Evolutionary conservation across 768 basidiomycete species (phyloP), one percentile per base, ranked within the genome.

Genomic region (Termitomyces sp.): DNA sequence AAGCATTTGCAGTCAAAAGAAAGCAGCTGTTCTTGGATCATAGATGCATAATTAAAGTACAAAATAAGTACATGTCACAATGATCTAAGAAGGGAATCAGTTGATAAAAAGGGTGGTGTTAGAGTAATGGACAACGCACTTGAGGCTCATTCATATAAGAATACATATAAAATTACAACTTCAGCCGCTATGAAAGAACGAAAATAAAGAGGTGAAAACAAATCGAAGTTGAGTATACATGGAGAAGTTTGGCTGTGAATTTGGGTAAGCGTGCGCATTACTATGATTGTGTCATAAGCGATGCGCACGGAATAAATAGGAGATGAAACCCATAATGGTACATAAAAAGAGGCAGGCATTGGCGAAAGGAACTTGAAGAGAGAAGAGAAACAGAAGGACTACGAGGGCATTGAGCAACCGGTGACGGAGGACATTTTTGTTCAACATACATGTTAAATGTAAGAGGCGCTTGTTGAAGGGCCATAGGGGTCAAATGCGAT

Each of bases 391-490:
- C 2, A 28, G 11, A 55, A 22, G 24, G 2, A 28, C 39, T 55
- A 5, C 24, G 16, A 28, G 16, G 38, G 12, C 9, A 2, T 42
- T 42, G 28, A 20, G 32, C 12, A 20, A 55, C 32, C 20, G 28
- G 4, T 7, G 28, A 44, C 40, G 12, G 11, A 28, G 15, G 16
- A n/a, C 24, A 38, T n/a, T 16, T 28, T 40, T 40, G 24, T 16
- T 46, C 50, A n/a, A 55, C 35, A 15, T 12, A 46, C 38, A 45
- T 36, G 11, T 63, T 28, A 56, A 65, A 55, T 9, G 42, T n/a
- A 63, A 13, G 53, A 49, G 12, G 61, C 52, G 40, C 66, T 62
- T 2, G 66, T 66, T 18, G 66, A 64, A 54, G 66, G 63, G 49
- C 63, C 59, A 49, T 61, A 66, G 33, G 59, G 65, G 53, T 66